A percentile compares a stretch with the other conserved stretches of the same genome.
These are phyloP conservation scores for Fusarium sterilihyphosum DNA, from an alignment of 2,329 filamentous ascomycete species.

Conservation along the genomic window DNA sequence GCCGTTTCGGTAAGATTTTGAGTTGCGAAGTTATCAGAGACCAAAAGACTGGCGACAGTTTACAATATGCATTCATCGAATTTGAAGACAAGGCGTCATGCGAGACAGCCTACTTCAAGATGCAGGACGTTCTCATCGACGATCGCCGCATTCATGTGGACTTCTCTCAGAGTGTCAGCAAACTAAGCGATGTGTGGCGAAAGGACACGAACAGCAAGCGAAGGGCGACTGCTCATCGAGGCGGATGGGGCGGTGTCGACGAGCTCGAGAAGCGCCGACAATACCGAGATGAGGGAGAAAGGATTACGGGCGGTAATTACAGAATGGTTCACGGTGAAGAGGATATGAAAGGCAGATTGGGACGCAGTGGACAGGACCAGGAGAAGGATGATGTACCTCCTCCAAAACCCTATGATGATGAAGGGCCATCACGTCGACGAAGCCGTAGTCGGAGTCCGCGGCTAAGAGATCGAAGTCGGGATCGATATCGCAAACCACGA, in stretches of 20 bases:
- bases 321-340: constrained; percentile 84
- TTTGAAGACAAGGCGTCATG: constrained; percentile 93
- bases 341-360: constrained; percentile 66
- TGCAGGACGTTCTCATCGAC: constrained; percentile 97
- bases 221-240: constrained; percentile 62
- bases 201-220: constrained; percentile 86
- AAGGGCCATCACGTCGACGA: constrained; percentile 4
- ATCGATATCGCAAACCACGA: constrained; percentile 39
- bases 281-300: constrained; percentile 76
- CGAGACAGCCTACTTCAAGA: constrained; percentile 97
- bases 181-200: constrained; percentile 89
- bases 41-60: constrained; percentile 89
- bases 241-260: constrained; percentile 91
- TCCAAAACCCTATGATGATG: constrained; percentile 8
- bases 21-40: constrained; percentile 97
- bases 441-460: constrained; percentile 36
- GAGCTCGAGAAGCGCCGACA: constrained; percentile 90
- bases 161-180: constrained; percentile 94
- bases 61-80: constrained; percentile 98
- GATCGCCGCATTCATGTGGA: constrained; percentile 98
- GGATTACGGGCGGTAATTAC: constrained; percentile 63
- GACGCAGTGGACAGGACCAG: constrained; percentile 50
- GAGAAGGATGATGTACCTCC: constrained; percentile 27
- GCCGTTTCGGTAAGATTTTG: constrained; percentile 92
- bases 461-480: constrained; percentile 40